Evolutionary conservation across 1,139 yeast species (phyloP).

Genomic region (Eremothecium cymbalariae): DNA sequence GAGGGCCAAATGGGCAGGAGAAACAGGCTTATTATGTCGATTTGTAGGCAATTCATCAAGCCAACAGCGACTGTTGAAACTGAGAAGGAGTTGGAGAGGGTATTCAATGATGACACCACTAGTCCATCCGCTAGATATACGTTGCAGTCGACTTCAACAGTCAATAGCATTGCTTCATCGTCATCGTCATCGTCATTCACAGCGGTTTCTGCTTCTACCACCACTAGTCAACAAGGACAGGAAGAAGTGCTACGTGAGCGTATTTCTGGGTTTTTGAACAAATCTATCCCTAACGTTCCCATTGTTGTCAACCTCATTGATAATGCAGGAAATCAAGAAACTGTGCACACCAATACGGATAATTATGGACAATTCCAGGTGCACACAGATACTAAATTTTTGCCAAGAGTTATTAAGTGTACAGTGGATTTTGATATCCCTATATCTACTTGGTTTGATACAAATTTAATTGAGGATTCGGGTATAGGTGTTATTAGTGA

Average conservation of each 20-base stretch:
- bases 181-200: conserved; percentile 1
- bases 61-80: conserved; percentile 28
- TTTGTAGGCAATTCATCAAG: conserved; percentile 64
- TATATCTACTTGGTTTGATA: conserved; percentile 12
- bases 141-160: conserved; percentile 6
- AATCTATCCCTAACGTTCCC: conserved; percentile 47
- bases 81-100: conserved; percentile 19
- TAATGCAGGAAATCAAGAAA: conserved; percentile 26
- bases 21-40: conserved; percentile 56
- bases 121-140: conserved; percentile 8
- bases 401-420: conserved; percentile 41
- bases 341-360: conserved; percentile 41
- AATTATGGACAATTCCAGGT: conserved; percentile 50
- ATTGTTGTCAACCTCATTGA: conserved; percentile 37
- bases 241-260: conserved; percentile 39
- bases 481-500: conserved; percentile 77
- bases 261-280: conserved; percentile 51
- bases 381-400: conserved; percentile 43
- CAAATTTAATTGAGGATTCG: conserved; percentile 23
- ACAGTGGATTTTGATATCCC: conserved; percentile 21
- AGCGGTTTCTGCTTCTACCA: conserved; percentile 6
- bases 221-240: conserved; percentile 11
- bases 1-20: conserved; percentile 68
- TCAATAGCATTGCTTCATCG: conserved; percentile 8
- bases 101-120: conserved; percentile 8